Base-by-base conservation (phyloP, 768 basidiomycete genomes). In the Lactifluus volemus region DNA sequence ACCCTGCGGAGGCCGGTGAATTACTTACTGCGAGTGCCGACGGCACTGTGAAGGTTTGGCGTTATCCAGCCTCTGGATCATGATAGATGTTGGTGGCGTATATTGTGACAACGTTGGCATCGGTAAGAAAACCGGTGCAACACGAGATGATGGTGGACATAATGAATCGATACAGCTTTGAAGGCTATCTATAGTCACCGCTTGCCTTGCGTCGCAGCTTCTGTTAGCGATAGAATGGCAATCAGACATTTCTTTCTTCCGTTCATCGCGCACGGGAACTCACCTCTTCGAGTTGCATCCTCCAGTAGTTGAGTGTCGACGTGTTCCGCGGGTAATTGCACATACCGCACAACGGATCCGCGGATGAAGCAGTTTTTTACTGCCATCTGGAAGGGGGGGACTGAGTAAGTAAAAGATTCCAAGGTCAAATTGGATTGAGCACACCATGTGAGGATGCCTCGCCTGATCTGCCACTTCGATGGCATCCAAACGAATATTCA, bases 291-390 rank as follows among this genome's bases (percentile, higher is more conserved):
- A 39, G 96, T 98, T 34, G 96, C 96, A 72, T 99, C 96, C 74
- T 99, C 96, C 44, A 99, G 72, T 54, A 98, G 74, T 67, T 95
- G 93, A 2, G 93, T 97, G 73, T 99, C 97, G 60, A 99, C 92
- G 63, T 89, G 89, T 64, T 90, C 87, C 29, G 91, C 84, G 3
- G 93, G 92, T 58, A 99, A 79, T 71, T 96, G 92, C 19, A 98
- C 97, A 69, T 99, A 99, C 66, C 97, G 88, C 55, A 99, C 95
- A 14, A 98, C 97, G 17, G 93, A 96, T 64, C 97, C 97, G 47
- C 97, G 88, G 68, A 99, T 99, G 71, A 99, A 99, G 73, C 94
- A 97, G 73, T 98, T 98, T 77, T 95, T 96, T 47, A 99, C 94
- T 0, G 96, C 94, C 86, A 98, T 94, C 96, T 98, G 67, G 39